These are phyloP conservation scores for Populus trichocarpa DNA, from an alignment of 441 rosid genomes.

Conservation along the genomic window DNA sequence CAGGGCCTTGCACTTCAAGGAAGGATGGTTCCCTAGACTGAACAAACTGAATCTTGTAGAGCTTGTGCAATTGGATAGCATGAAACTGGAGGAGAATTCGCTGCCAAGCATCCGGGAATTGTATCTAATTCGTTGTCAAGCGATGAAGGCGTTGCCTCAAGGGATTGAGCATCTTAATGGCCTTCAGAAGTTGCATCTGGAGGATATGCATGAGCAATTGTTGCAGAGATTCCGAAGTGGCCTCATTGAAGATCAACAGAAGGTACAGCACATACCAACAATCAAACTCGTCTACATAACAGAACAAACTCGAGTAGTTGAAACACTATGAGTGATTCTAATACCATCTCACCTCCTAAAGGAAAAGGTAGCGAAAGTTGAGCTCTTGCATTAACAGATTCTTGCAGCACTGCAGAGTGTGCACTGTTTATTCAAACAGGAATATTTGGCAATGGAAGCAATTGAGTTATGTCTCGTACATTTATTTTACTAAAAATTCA, in stretches of 20 bases:
- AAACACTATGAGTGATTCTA: constrained; percentile 13
- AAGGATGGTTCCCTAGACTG: constrained; percentile 36
- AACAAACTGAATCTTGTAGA: constrained; percentile 19
- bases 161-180: constrained; percentile 20
- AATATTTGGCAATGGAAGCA: no score
- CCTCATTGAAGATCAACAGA: constrained; percentile 5
- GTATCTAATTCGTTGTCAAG: constrained; percentile 20
- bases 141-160: constrained; percentile 19
- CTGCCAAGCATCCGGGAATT: constrained; percentile 26
- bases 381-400: not conserved
- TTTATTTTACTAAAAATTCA: no score
- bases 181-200: constrained; percentile 24
- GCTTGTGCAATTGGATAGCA: constrained; percentile 5
- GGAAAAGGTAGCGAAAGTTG: no score
- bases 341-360: not conserved
- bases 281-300: constrained; percentile 17
- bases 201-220: constrained; percentile 23
- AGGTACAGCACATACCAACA: constrained; percentile 17
- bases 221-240: not conserved
- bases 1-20: constrained; percentile 21
- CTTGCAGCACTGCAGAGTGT: not conserved
- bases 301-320: constrained; percentile 17
- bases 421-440: not conserved
- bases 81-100: constrained; percentile 19
- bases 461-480: no score